These are phyloP conservation scores for Aureococcus anophagefferens DNA, from an alignment of 108 stramenopile species.

Conservation along the genomic window DNA sequence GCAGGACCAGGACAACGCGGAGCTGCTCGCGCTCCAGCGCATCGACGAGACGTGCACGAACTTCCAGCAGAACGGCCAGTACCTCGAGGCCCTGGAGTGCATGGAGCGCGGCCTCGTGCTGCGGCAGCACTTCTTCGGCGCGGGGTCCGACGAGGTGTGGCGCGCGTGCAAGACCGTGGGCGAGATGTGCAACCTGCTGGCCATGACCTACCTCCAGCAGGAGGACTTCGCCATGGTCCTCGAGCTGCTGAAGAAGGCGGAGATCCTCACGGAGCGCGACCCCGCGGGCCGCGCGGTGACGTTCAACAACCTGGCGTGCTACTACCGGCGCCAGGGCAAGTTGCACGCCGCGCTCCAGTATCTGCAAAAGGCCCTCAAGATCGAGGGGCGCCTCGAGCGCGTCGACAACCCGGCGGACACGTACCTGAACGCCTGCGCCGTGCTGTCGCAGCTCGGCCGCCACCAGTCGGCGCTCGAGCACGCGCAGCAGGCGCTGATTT, in stretches of 20 bases:
- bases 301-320: slow-evolving; percentile 56
- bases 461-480: slow-evolving; percentile 45
- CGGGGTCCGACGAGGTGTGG: slow-evolving; percentile 52
- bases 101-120: slow-evolving; percentile 56
- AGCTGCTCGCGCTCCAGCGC: slow-evolving; percentile 45
- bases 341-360: slow-evolving; percentile 51
- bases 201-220: slow-evolving; percentile 60
- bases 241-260: slow-evolving; percentile 56
- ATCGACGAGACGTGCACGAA: slow-evolving; percentile 52
- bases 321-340: slow-evolving; percentile 50
- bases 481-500: slow-evolving; percentile 46
- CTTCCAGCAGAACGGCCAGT: slow-evolving; percentile 52
- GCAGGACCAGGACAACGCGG: slow-evolving; percentile 29
- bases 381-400: slow-evolving; percentile 38
- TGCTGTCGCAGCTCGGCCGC: slow-evolving; percentile 42
- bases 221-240: slow-evolving; percentile 56
- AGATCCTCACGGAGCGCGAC: slow-evolving; percentile 55
- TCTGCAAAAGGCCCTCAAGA: slow-evolving; percentile 51
- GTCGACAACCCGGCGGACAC: slow-evolving; percentile 56
- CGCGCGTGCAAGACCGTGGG: slow-evolving; percentile 53
- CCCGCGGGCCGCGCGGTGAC: slow-evolving; percentile 44
- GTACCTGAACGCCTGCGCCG: slow-evolving; percentile 55
- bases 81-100: slow-evolving; percentile 52
- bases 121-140: slow-evolving; percentile 53
- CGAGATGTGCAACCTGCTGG: slow-evolving; percentile 58